phyloP scores from a whole-genome alignment of 1,139 yeast species.

The Taphrina flavorubra region DNA sequence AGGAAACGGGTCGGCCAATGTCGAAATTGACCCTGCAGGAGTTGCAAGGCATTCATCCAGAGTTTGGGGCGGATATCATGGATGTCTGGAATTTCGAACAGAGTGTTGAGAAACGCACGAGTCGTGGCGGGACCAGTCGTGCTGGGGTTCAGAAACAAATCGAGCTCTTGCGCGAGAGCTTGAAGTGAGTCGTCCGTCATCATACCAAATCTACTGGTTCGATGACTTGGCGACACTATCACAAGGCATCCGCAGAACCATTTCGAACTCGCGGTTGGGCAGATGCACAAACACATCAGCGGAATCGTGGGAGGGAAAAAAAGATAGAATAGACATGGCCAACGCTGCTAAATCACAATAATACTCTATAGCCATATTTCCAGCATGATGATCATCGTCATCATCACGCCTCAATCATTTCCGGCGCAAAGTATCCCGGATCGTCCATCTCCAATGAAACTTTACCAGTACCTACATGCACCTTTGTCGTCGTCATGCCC shows the following conservation, averaged over 20 bases:
- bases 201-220: too few relatives aligned
- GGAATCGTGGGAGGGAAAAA: background rate
- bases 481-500: slow-evolving; percentile 3
- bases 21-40: slow-evolving; percentile 76
- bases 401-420: slow-evolving; percentile 6
- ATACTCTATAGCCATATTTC: too few relatives aligned
- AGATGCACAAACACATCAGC: too few relatives aligned
- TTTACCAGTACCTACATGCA: background rate
- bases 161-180: slow-evolving; percentile 49
- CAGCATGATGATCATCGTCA: background rate
- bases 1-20: slow-evolving; percentile 76
- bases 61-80: slow-evolving; percentile 81
- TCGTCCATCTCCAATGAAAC: slow-evolving; percentile 1
- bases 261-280: too few relatives aligned
- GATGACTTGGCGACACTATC: too few relatives aligned
- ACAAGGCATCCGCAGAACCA: too few relatives aligned
- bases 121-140: slow-evolving; percentile 96
- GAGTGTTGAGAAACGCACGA: slow-evolving; percentile 94
- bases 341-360: too few relatives aligned
- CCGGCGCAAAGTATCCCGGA: background rate
- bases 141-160: slow-evolving; percentile 83
- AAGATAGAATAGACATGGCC: too few relatives aligned
- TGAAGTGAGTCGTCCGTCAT: slow-evolving; percentile 38
- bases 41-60: slow-evolving; percentile 73
- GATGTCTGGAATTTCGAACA: slow-evolving; percentile 87